phyloP scores from a whole-genome alignment of 2,329 filamentous ascomycete species.

The Alternaria infectoria region DNA sequence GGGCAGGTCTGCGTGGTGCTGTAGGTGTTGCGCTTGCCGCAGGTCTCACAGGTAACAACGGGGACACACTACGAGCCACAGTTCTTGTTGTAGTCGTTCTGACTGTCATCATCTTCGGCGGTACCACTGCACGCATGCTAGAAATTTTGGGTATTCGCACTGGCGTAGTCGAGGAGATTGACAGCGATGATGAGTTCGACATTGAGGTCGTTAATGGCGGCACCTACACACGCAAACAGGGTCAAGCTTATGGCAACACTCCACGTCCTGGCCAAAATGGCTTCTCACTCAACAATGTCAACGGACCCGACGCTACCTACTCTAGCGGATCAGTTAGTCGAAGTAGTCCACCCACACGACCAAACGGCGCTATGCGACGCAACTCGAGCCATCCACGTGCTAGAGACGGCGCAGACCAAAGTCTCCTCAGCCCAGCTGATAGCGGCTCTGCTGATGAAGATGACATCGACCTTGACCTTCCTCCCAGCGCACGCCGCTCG shows the following conservation, averaged over 20 bases:
- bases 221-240: conserved; percentile 81
- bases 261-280: conserved; percentile 65
- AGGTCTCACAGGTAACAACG: conserved; percentile 81
- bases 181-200: conserved; percentile 98
- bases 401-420: conserved; percentile 59
- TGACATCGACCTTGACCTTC: conserved; percentile 64
- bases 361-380: conserved; percentile 55
- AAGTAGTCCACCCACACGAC: conserved; percentile 54
- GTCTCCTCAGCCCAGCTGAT: conserved; percentile 58
- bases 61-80: conserved; percentile 83
- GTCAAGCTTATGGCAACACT: conserved; percentile 76
- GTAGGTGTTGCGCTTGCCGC: conserved; percentile 95
- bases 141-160: conserved; percentile 97
- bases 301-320: conserved; percentile 62
- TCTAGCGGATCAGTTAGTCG: conserved; percentile 62
- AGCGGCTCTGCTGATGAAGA: conserved; percentile 60
- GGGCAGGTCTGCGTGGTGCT: conserved; percentile 93
- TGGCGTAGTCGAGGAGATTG: conserved; percentile 93
- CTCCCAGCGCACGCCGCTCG: conserved; percentile 60
- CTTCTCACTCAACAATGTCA: conserved; percentile 61
- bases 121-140: conserved; percentile 95
- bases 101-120: conserved; percentile 98
- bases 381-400: conserved; percentile 59
- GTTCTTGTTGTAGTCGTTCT: conserved; percentile 97
- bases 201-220: conserved; percentile 75